phyloP scores from a whole-genome alignment of 2,329 filamentous ascomycete species.

The Cercospora sojina region DNA sequence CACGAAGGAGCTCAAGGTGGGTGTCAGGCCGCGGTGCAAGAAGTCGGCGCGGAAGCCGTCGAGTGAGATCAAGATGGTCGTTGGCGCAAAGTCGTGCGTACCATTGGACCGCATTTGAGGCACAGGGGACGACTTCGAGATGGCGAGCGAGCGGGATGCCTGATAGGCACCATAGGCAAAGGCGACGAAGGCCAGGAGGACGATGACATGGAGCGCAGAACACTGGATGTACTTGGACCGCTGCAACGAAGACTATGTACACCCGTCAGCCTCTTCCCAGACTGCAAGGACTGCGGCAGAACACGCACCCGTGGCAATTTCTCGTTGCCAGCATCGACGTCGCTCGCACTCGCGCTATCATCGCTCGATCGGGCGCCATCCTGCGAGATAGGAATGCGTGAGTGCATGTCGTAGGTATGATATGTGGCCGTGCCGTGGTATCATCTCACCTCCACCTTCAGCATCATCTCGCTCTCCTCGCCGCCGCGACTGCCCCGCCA shows the following conservation, averaged over 20 bases:
- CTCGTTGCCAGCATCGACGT: conserved; percentile 52
- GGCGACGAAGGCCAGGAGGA: conserved; percentile 55
- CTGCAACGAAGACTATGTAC: conserved; percentile 33
- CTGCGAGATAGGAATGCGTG: conserved; percentile 16
- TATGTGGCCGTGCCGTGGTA: neutral
- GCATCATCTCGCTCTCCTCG: conserved; percentile 71
- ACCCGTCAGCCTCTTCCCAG: conserved; percentile 1
- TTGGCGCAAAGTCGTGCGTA: conserved; percentile 83
- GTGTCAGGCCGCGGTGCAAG: conserved; percentile 77
- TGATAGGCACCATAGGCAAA: conserved; percentile 58
- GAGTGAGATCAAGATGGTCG: conserved; percentile 88
- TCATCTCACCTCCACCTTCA: conserved; percentile 68
- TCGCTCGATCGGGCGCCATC: conserved; percentile 57
- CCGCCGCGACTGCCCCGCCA: conserved; percentile 59
- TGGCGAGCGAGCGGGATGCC: conserved; percentile 44
- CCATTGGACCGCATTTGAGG: conserved; percentile 64
- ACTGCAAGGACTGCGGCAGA: neutral
- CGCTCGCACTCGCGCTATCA: conserved; percentile 40
- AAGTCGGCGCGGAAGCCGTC: conserved; percentile 97
- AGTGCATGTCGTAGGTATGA: neutral
- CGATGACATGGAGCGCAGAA: conserved; percentile 44
- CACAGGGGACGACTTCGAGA: conserved; percentile 14
- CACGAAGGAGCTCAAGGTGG: conserved; percentile 74
- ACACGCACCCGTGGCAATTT: conserved; percentile 27
- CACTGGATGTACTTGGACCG: conserved; percentile 42